Conservation (phyloP, 441 rosid species). For the Populus hybrid region DNA sequence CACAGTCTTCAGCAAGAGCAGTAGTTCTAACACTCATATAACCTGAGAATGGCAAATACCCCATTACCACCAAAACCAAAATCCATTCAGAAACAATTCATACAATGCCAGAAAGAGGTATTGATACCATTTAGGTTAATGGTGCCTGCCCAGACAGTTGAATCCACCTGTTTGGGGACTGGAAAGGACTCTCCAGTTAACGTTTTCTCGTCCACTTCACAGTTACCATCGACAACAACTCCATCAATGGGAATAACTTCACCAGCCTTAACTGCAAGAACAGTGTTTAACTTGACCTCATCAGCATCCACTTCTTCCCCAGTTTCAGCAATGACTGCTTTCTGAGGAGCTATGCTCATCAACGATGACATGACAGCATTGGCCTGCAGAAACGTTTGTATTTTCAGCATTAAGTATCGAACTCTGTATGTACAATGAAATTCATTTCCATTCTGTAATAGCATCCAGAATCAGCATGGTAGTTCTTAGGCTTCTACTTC, state of each 20-base stretch:
- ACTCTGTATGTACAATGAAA: not conserved
- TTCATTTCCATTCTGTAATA: not conserved
- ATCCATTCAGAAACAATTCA: not conserved
- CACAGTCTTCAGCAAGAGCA: constrained; percentile 76
- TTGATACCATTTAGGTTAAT: constrained; percentile 69
- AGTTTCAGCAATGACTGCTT: constrained; percentile 72
- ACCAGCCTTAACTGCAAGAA: constrained; percentile 77
- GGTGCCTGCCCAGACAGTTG: constrained; percentile 87
- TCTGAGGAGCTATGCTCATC: constrained; percentile 84
- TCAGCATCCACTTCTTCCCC: constrained; percentile 76
- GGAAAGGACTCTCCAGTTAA: constrained; percentile 91
- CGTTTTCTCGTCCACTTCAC: constrained; percentile 89
- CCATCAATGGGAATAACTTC: constrained; percentile 92
- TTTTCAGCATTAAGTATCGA: not conserved
- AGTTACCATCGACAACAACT: constrained; percentile 69
- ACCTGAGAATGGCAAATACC: constrained; percentile 34
- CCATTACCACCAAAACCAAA: not conserved
- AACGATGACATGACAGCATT: constrained; percentile 73
- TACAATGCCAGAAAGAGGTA: not conserved
- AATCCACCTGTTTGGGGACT: constrained; percentile 63
- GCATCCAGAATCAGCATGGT: not conserved
- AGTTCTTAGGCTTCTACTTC: not conserved
- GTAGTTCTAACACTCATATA: constrained; percentile 75
- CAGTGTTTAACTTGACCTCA: constrained; percentile 62
- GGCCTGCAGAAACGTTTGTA: constrained; percentile 45